These are phyloP conservation scores for Cytospora piceicola DNA, from an alignment of 2,329 filamentous ascomycete genomes.

Conservation along the genomic window DNA sequence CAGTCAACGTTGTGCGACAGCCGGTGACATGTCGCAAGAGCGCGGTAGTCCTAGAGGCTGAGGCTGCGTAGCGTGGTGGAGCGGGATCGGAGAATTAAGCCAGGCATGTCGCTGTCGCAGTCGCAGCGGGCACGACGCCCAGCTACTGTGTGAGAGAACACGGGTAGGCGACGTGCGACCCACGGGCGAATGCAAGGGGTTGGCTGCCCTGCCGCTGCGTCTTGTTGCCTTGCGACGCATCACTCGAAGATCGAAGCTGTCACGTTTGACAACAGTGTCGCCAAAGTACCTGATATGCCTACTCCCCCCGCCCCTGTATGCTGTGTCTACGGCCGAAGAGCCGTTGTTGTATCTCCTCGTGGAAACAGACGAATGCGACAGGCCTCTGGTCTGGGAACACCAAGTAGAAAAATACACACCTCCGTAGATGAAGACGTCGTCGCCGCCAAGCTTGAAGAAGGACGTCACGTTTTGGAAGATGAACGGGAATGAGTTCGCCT, in stretches of 20 bases:
- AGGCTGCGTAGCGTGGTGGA: background rate
- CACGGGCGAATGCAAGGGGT: background rate
- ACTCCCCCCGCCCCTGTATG: background rate
- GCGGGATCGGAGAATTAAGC: conserved; percentile 7
- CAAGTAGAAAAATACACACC: conserved; percentile 38
- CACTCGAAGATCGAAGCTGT: conserved; percentile 3
- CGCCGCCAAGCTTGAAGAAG: conserved; percentile 69
- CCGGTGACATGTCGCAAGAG: background rate
- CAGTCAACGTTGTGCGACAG: conserved; percentile 13
- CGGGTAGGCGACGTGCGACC: background rate
- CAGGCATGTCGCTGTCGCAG: conserved; percentile 15
- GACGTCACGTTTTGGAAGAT: conserved; percentile 67
- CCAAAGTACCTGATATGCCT: background rate
- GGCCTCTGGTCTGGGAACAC: background rate
- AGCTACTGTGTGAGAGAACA: conserved; percentile 4
- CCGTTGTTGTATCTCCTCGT: conserved; percentile 1
- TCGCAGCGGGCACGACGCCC: conserved; percentile 1
- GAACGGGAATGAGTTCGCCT: conserved; percentile 63
- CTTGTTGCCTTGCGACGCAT: conserved; percentile 6
- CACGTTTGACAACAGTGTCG: background rate
- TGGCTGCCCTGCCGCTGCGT: background rate
- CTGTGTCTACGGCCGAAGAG: conserved; percentile 20
- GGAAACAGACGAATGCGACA: background rate
- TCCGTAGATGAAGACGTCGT: conserved; percentile 69
- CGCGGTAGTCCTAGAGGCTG: background rate